A percentile compares a stretch with the other conserved stretches of the same genome.
phyloP scores from a whole-genome alignment of 129 eudicot genomes.

The Flaveria brownii region DNA sequence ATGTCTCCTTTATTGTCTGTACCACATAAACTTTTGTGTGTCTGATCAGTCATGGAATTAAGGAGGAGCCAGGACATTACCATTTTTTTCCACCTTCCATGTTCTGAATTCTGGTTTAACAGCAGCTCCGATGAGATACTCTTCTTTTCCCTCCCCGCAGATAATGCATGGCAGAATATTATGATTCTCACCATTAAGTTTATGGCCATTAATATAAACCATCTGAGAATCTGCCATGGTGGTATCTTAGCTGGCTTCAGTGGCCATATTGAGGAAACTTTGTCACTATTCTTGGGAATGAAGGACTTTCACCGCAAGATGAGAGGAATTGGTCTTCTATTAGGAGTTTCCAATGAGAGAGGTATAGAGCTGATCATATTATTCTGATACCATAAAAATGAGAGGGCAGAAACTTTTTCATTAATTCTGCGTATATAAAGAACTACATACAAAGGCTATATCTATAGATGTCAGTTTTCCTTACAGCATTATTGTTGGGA shows the following conservation, averaged over 20 bases:
- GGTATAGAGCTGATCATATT: background rate
- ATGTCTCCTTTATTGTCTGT: background rate
- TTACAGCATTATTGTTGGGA: background rate
- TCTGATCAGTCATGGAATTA: conserved; percentile 1
- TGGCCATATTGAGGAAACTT: background rate
- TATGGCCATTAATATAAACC: background rate
- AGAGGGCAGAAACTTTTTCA: background rate
- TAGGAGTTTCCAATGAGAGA: background rate
- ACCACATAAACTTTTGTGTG: background rate
- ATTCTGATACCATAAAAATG: background rate
- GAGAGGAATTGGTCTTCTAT: background rate
- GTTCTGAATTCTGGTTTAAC: background rate
- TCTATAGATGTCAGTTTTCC: background rate
- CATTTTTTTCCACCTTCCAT: conserved; percentile 12
- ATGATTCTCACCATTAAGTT: background rate
- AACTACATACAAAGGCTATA: background rate
- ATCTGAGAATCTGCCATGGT: background rate
- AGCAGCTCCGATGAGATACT: background rate
- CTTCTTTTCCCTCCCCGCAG: background rate
- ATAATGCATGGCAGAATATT: background rate
- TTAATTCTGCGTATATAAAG: background rate
- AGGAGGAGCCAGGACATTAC: conserved; percentile 21
- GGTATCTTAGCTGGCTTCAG: background rate
- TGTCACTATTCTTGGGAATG: background rate
- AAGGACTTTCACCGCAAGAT: background rate